phyloP scores from a whole-genome alignment of 345 rosid genomes.

The Eucalyptus decipiens region DNA sequence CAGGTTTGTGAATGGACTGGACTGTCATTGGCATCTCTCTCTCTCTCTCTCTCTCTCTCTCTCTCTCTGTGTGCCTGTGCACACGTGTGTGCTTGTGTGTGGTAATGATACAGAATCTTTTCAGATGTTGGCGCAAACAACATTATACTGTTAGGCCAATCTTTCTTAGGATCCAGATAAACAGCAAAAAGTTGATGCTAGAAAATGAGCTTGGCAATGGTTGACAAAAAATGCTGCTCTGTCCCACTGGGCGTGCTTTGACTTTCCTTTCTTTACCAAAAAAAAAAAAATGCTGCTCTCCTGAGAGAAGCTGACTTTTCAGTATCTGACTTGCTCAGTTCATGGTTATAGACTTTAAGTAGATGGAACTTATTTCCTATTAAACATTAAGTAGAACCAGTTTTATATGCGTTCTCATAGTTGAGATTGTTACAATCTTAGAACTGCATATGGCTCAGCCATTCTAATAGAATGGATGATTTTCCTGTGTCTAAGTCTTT shows the following conservation, averaged over 20 bases:
- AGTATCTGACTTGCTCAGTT: neutral
- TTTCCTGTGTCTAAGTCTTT: neutral
- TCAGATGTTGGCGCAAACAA: neutral
- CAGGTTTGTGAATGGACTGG: slow-evolving; percentile 44
- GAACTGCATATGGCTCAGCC: neutral
- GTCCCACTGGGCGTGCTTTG: too few species aligned
- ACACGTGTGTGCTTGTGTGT: neutral
- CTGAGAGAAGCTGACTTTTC: neutral
- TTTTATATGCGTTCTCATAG: neutral
- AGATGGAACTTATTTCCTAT: neutral
- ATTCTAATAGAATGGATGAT: neutral
- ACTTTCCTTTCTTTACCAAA: too few species aligned
- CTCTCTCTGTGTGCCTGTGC: neutral
- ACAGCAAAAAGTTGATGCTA: neutral
- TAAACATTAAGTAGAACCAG: neutral
- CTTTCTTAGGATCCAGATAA: neutral
- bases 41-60: neutral
- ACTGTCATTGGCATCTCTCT: neutral
- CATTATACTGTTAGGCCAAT: neutral
- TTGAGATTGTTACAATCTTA: neutral
- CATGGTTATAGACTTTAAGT: neutral
- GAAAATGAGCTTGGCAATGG: neutral
- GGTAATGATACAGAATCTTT: neutral
- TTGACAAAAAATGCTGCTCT: neutral
- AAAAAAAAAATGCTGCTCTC: neutral